These are phyloP conservation scores for Hemileia vastatrix DNA, from an alignment of 1,284 basidiomycete species.

Conservation along the genomic window DNA sequence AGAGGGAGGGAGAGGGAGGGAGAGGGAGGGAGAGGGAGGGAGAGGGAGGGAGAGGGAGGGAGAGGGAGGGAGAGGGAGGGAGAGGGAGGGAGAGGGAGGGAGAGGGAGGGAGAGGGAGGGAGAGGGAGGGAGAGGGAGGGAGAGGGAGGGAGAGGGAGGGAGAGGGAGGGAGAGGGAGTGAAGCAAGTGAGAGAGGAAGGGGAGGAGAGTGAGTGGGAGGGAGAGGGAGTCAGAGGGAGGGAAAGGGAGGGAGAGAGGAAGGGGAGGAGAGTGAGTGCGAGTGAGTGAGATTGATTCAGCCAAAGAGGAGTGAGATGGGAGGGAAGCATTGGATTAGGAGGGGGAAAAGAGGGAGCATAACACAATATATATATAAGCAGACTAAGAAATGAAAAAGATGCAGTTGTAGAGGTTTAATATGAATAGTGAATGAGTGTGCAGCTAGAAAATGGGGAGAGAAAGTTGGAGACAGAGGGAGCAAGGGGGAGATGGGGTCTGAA, in stretches of 20 bases:
- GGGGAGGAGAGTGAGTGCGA: background rate
- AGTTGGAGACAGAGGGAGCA: too few relatives aligned
- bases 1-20: background rate
- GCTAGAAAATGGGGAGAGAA: too few relatives aligned
- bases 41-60: background rate
- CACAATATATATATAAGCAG: too few relatives aligned
- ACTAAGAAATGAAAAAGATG: too few relatives aligned
- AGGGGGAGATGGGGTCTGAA: too few relatives aligned
- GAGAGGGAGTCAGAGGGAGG: background rate
- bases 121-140: background rate
- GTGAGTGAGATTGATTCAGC: background rate
- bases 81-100: background rate
- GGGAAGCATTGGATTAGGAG: background rate
- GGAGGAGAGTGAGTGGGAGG: background rate
- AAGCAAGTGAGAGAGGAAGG: background rate
- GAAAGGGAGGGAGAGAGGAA: background rate
- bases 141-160: background rate
- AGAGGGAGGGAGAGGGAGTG: background rate
- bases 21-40: too few relatives aligned
- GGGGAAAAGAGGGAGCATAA: too few relatives aligned
- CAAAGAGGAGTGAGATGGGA: background rate
- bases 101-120: background rate
- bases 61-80: too few relatives aligned
- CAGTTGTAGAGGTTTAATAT: too few relatives aligned
- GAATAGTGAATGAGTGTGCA: too few relatives aligned